Conservation (phyloP, 2,329 filamentous ascomycete species). For the Sarocladium oryzae region DNA sequence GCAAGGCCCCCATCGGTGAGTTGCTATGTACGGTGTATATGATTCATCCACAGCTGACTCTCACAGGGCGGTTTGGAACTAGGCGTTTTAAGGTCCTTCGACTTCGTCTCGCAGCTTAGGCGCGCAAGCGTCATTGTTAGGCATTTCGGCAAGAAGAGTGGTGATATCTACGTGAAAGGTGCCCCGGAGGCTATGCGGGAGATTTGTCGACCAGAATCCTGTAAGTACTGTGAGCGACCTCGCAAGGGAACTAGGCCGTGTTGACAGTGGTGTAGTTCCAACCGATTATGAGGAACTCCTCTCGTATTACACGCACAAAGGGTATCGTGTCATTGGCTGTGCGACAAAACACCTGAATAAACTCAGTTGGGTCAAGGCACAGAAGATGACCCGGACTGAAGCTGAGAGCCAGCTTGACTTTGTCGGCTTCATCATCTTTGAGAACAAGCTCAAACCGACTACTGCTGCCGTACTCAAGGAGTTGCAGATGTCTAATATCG, state of each 20-base stretch:
- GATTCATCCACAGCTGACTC: too few species aligned
- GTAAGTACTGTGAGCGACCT: too few species aligned
- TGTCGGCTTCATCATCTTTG: constrained; percentile 94
- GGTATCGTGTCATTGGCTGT: constrained; percentile 93
- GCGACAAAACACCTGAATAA: constrained; percentile 83
- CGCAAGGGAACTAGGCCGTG: too few species aligned
- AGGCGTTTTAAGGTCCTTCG: constrained; percentile 84
- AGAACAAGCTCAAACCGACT: constrained; percentile 93
- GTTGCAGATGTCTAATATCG: constrained; percentile 74
- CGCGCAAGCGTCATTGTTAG: constrained; percentile 89
- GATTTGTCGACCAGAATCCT: constrained; percentile 78
- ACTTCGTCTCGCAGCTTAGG: constrained; percentile 89
- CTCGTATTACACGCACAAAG: constrained; percentile 87
- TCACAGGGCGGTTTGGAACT: constrained; percentile 64
- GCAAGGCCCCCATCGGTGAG: constrained; percentile 65
- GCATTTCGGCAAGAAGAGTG: constrained; percentile 77
- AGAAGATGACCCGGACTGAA: constrained; percentile 84
- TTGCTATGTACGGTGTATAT: neutral
- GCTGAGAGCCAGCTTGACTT: constrained; percentile 82
- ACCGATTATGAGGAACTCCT: constrained; percentile 84
- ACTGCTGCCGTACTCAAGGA: constrained; percentile 78
- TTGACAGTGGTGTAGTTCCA: constrained; percentile 60
- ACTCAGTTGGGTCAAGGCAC: constrained; percentile 87
- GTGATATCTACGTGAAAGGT: constrained; percentile 89
- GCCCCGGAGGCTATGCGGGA: constrained; percentile 95